Base-by-base conservation (phyloP, 768 basidiomycete genomes). In the Pilatotrama ljubarskyi region DNA sequence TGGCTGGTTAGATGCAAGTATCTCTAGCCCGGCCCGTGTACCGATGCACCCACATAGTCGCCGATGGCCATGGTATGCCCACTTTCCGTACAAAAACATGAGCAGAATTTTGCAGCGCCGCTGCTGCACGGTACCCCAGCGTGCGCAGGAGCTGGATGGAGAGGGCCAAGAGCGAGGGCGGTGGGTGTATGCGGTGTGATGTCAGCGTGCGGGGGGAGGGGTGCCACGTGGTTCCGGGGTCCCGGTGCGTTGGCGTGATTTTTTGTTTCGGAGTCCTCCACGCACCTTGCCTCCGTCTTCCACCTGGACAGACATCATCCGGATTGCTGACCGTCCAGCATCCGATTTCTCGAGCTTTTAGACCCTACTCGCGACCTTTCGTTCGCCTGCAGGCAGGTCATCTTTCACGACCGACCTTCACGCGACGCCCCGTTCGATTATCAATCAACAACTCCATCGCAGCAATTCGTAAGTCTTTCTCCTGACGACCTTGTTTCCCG, bases 301-400 rank as follows among this genome's bases (percentile, higher is more conserved):
- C 66, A 71, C 64, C 67, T 67, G 70, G 70, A 69, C 65, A 67
- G 66, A 66, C 68, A 68, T 29, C 65, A 57, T 63, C 53, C 70
- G 70, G 70, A 68, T 69, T 64, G 70, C 70, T 71, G 70, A 62
- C 60, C 59, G 51, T 32, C 68, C 70, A 71, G 70, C 70, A 65
- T 71, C 70, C 70, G 68, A 44, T 59, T 63, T 56, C 53, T 51
- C 54, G 61, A 52, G 55, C 61, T 63, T 61, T 68, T 67, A 65
- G 64, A 66, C 60, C 64, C 63, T 79, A 78, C 82, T 77, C 70
- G 72, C 72, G 72, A 71, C 72, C 67, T 67, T 71, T 72, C 64
- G 71, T 73, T 83, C 81, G 86, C 88, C 89, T 90, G 89, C 89
- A 88, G 89, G 89, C 89, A 90, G 89, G 89, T 90, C 88, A 84